A percentile compares a stretch with the other conserved stretches of the same genome.
Conservation (phyloP, 441 rosid genomes). For the Euphorbia schlechtendalii region DNA sequence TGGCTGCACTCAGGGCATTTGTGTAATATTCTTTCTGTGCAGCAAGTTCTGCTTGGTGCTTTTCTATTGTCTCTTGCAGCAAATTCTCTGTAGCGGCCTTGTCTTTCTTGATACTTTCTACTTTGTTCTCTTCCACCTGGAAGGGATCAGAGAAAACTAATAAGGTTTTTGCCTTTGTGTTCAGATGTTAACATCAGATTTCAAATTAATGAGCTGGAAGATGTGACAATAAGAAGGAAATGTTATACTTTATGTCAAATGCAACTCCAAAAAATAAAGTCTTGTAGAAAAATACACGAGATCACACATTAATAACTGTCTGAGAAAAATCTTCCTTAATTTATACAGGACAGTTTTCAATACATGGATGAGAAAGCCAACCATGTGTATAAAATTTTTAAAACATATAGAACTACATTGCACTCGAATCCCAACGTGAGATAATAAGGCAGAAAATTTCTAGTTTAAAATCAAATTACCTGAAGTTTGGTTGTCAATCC, state of each 20-base stretch:
- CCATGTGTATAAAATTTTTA: neutral
- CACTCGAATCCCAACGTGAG: neutral
- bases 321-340: neutral
- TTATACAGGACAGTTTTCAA: neutral
- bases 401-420: neutral
- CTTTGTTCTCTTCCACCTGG: slow-evolving; percentile 95
- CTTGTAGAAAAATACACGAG: neutral
- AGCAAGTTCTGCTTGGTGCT: slow-evolving; percentile 82
- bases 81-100: slow-evolving; percentile 87
- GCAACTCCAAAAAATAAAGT: neutral
- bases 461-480: slow-evolving; percentile 45
- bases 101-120: slow-evolving; percentile 85
- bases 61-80: slow-evolving; percentile 95
- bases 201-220: neutral
- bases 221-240: neutral
- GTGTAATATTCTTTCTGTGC: slow-evolving; percentile 80
- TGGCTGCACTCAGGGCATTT: slow-evolving; percentile 85
- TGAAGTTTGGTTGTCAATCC: slow-evolving; percentile 88
- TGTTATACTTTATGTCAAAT: neutral
- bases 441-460: slow-evolving; percentile 1
- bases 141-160: slow-evolving; percentile 1
- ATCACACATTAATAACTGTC: neutral
- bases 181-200: neutral
- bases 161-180: neutral
- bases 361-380: neutral